Conservation (phyloP, 192 early-diverging fungal species). For the Coemansia sp. region DNA sequence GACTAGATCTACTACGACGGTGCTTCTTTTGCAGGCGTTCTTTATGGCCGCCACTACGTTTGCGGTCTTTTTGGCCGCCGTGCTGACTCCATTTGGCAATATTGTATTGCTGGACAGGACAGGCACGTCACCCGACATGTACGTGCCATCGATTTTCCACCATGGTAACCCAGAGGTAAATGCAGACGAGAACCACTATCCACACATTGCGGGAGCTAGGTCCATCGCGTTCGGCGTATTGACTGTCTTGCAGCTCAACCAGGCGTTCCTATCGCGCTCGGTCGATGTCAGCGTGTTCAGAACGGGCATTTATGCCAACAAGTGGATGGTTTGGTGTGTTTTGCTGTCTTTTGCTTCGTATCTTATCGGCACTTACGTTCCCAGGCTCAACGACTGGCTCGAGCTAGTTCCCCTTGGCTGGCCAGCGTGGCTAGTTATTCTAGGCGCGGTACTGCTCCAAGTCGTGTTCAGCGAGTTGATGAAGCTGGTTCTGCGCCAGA, state of each 20-base stretch:
- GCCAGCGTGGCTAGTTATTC: slow-evolving; percentile 65
- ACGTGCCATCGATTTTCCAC: slow-evolving; percentile 49
- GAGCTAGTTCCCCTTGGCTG: slow-evolving; percentile 58
- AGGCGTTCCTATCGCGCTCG: slow-evolving; percentile 82
- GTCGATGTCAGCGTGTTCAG: slow-evolving; percentile 72
- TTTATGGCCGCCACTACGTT: slow-evolving; percentile 68
- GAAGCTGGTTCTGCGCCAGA: slow-evolving; percentile 58
- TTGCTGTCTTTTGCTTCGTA: slow-evolving; percentile 67
- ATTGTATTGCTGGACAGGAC: slow-evolving; percentile 26
- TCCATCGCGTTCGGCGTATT: slow-evolving; percentile 73
- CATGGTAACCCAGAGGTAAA: slow-evolving; percentile 47
- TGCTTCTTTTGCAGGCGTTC: slow-evolving; percentile 74
- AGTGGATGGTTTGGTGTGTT: slow-evolving; percentile 78
- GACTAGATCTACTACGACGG: slow-evolving; percentile 57
- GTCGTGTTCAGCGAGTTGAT: slow-evolving; percentile 60
- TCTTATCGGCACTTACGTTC: slow-evolving; percentile 79
- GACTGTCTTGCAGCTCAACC: slow-evolving; percentile 85
- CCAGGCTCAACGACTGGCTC: slow-evolving; percentile 63
- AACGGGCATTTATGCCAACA: slow-evolving; percentile 74
- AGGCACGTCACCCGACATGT: slow-evolving; percentile 20
- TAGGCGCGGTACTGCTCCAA: slow-evolving; percentile 58
- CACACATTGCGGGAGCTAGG: slow-evolving; percentile 51
- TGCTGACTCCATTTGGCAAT: slow-evolving; percentile 49
- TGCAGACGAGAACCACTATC: slow-evolving; percentile 36
- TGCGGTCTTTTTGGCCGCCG: slow-evolving; percentile 60